These are phyloP conservation scores for Clonostachys solani DNA, from an alignment of 2,329 filamentous ascomycete species.

Conservation along the genomic window DNA sequence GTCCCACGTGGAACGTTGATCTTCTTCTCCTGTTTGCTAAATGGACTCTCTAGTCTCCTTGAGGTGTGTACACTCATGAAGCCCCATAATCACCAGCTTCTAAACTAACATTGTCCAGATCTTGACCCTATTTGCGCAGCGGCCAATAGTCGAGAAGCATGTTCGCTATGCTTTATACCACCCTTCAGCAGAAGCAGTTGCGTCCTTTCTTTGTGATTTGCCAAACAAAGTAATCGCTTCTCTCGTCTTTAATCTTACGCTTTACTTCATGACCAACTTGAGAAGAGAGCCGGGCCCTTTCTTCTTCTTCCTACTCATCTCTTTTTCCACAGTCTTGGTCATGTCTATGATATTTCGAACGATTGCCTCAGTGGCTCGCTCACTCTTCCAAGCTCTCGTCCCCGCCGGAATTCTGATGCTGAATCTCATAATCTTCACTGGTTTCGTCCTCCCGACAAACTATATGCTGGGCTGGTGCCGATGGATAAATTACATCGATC, in stretches of 20 bases:
- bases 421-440: conserved; percentile 40
- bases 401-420: conserved; percentile 19
- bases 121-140: conserved; percentile 11
- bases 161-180: conserved; percentile 23
- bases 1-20: conserved; percentile 28
- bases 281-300: neutral
- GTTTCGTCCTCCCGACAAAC: conserved; percentile 30
- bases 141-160: conserved; percentile 19
- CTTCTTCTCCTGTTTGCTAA: conserved; percentile 45
- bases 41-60: conserved; percentile 46
- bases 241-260: conserved; percentile 28
- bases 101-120: conserved; percentile 1
- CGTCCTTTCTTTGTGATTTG: conserved; percentile 22
- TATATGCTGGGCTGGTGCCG: conserved; percentile 40
- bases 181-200: conserved; percentile 15
- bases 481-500: conserved; percentile 31
- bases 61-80: conserved; percentile 29
- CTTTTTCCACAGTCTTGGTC: conserved; percentile 65
- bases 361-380: conserved; percentile 9
- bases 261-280: conserved; percentile 6
- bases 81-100: neutral
- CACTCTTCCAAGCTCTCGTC: conserved; percentile 20
- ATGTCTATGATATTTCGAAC: conserved; percentile 35
- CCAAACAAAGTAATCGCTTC: conserved; percentile 47
- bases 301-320: conserved; percentile 63